Conservation (phyloP, 2,329 filamentous ascomycete species). For the Colletotrichum neosansevieriae region DNA sequence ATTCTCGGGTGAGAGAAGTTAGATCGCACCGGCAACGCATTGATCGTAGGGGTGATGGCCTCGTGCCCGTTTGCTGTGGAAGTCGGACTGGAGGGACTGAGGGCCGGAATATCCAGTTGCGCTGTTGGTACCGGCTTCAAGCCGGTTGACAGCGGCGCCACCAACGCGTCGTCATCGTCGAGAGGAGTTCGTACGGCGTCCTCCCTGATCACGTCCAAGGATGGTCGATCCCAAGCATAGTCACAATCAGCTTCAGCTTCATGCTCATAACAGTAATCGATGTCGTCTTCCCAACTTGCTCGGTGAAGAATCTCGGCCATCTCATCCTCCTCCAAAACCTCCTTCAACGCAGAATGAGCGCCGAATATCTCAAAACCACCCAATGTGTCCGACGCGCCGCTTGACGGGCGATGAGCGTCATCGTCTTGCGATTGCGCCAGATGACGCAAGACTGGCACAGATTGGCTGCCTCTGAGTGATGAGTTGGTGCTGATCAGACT, state of each 20-base stretch:
- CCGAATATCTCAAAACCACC: slow-evolving; percentile 57
- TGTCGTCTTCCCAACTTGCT: slow-evolving; percentile 75
- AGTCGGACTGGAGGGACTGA: slow-evolving; percentile 63
- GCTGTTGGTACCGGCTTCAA: slow-evolving; percentile 29
- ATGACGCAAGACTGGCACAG: slow-evolving; percentile 66
- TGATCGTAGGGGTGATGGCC: slow-evolving; percentile 57
- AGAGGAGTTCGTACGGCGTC: slow-evolving; percentile 45
- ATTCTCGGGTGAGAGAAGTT: slow-evolving; percentile 66
- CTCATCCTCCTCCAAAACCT: slow-evolving; percentile 44
- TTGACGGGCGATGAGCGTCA: slow-evolving; percentile 51
- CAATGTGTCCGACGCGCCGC: slow-evolving; percentile 66
- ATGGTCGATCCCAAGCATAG: slow-evolving; percentile 73
- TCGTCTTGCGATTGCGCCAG: slow-evolving; percentile 48
- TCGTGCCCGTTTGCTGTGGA: slow-evolving; percentile 57
- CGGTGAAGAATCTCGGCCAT: slow-evolving; percentile 49
- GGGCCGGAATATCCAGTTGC: slow-evolving; percentile 58
- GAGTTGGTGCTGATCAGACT: slow-evolving; percentile 62
- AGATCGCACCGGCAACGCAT: slow-evolving; percentile 52
- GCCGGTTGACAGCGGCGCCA: slow-evolving; percentile 32
- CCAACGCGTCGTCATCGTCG: slow-evolving; percentile 36
- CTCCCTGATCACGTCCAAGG: slow-evolving; percentile 59
- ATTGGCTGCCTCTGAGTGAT: slow-evolving; percentile 67
- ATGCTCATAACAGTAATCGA: slow-evolving; percentile 79
- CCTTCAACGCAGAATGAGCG: slow-evolving; percentile 49
- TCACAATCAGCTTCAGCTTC: slow-evolving; percentile 75